Evolutionary conservation across 345 rosid species (phyloP), one percentile per base, ranked within the genome.

Genomic region (Syzygium aqueum): DNA sequence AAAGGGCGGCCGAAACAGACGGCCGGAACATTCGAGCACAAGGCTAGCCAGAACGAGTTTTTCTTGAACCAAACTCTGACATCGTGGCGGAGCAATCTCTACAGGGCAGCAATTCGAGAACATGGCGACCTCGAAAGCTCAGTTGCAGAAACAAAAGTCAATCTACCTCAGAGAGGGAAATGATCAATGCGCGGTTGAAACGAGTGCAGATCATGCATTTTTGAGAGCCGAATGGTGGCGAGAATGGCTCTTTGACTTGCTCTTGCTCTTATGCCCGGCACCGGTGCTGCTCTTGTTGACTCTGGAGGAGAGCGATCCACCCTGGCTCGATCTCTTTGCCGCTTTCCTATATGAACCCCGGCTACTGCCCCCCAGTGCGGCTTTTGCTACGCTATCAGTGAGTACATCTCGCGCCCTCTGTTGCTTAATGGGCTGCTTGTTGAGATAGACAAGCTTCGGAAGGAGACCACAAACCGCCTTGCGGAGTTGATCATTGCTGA

Each of bases 381-480:
- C 98, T 92, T 90, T 94, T 11, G 99, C 96, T 3, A 97, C 94
- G 27, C 97, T 93, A 59, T 95, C 98, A 22, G 92, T 94, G 37
- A 94, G 92, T 51, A 93, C 89, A 87, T 95, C 99, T 23, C 94
- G 89, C 25, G 97, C 98, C 89, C 95, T 89, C 87, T 94, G 95
- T 21, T 95, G 96, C 90, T 96, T 95, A 53, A 91, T 90, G 63
- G 96, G 90, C 88, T 95, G 98, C 91, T 97, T 97, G 95, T 96
- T 97, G 84, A 96, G 93, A 87, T 96, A 96, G 25, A 89, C 92
- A 6, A 97, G 90, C 93, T 95, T 95, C 51, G 99, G 94, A 37
- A 97, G 96, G n/a, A 97, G 94, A 85, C 97, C 80, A 6, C 96
- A 92, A 51, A 95, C 89, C 0, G 99, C 93, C 90, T 94, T 95